These are phyloP conservation scores for Cercophora sp. DNA, from an alignment of 495 filamentous ascomycete species.

Conservation along the genomic window DNA sequence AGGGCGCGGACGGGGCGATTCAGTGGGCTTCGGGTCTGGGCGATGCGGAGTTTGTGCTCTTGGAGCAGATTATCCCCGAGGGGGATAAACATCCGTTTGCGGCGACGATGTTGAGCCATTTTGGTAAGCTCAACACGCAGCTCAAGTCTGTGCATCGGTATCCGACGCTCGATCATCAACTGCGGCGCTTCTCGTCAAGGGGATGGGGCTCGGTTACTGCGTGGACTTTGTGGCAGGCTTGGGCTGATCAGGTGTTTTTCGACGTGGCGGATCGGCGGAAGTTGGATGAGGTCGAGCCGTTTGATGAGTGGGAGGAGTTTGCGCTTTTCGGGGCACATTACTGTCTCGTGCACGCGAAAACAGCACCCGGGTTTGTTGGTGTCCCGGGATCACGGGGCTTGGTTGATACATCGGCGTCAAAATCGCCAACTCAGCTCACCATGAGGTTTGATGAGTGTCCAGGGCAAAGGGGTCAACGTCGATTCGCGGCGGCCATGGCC, in stretches of 20 bases:
- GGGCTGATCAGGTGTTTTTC: constrained; percentile 64
- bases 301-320: constrained; percentile 97
- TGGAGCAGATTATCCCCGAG: constrained; percentile 82
- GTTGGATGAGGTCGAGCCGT: constrained; percentile 70
- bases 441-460: constrained; percentile 27
- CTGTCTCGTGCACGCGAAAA: constrained; percentile 66
- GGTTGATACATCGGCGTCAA: background rate
- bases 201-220: constrained; percentile 62
- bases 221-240: constrained; percentile 73
- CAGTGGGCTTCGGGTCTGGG: constrained; percentile 62
- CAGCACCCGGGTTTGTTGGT: background rate
- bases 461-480: constrained; percentile 34
- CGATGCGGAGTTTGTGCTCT: constrained; percentile 69
- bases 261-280: constrained; percentile 46
- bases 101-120: constrained; percentile 80
- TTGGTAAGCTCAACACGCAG: constrained; percentile 72
- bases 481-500: constrained; percentile 38
- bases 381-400: background rate
- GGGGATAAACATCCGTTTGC: constrained; percentile 79
- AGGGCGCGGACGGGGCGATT: constrained; percentile 70
- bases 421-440: background rate
- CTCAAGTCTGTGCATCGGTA: constrained; percentile 69
- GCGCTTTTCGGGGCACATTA: constrained; percentile 83
- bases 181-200: constrained; percentile 56
- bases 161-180: constrained; percentile 60